These are phyloP conservation scores for Dothiorella sarmentorum DNA, from an alignment of 2,329 filamentous ascomycete genomes.

Conservation along the genomic window DNA sequence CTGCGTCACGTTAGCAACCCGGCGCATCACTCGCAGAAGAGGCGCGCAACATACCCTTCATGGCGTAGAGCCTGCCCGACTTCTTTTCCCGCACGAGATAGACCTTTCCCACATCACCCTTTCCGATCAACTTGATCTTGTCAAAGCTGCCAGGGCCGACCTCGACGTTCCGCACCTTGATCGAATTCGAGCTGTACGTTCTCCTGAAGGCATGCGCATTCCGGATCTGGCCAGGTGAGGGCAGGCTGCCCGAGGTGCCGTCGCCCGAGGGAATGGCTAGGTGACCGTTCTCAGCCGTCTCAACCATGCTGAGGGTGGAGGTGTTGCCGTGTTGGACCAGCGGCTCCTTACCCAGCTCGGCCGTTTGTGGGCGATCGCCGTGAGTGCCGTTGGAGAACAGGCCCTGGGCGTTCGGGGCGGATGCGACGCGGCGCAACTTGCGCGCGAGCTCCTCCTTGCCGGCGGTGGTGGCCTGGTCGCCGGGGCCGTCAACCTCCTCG, in stretches of 20 bases:
- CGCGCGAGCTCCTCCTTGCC: constrained; percentile 92
- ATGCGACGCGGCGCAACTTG: constrained; percentile 89
- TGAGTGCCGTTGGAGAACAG: constrained; percentile 61
- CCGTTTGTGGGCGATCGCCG: constrained; percentile 67
- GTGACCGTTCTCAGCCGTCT: constrained; percentile 34
- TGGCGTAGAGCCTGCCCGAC: constrained; percentile 89
- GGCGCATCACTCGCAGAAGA: background rate
- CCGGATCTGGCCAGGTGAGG: constrained; percentile 63
- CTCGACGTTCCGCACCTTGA: constrained; percentile 96
- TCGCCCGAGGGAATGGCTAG: constrained; percentile 34
- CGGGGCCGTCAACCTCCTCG: constrained; percentile 62
- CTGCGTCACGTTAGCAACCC: constrained; percentile 50
- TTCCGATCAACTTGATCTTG: constrained; percentile 99
- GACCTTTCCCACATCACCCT: constrained; percentile 97
- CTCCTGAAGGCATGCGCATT: constrained; percentile 74
- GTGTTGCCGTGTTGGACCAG: constrained; percentile 56
- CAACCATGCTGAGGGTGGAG: constrained; percentile 54
- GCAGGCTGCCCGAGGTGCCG: constrained; percentile 52
- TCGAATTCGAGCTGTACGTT: constrained; percentile 98
- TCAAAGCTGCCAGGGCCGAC: constrained; percentile 94
- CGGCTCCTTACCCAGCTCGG: constrained; percentile 81
- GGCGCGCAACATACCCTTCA: constrained; percentile 78
- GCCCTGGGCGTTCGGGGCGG: constrained; percentile 94
- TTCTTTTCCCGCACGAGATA: constrained; percentile 98
- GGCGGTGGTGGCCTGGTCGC: constrained; percentile 66